A percentile compares a stretch with the other conserved stretches of the same genome.
Conservation (phyloP, 495 filamentous ascomycete genomes). For the Pyronema omphalodes region DNA sequence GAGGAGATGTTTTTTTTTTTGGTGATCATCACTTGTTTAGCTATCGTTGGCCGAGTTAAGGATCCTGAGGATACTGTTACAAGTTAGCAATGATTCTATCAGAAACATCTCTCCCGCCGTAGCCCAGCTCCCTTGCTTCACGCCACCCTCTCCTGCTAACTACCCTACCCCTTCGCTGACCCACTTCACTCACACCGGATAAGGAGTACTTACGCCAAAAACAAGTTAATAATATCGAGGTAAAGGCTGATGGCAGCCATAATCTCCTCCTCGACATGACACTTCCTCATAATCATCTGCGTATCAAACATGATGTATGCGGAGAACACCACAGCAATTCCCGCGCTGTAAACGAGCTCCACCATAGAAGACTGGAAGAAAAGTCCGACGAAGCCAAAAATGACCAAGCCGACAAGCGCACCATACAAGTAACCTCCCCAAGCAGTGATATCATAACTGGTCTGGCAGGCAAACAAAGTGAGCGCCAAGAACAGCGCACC, state of each 20-base stretch:
- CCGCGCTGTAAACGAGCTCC: conserved; percentile 67
- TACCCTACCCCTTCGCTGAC: neutral
- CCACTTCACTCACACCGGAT: neutral
- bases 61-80: conserved; percentile 19
- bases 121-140: neutral
- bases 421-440: conserved; percentile 96
- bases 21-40: conserved; percentile 5
- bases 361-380: conserved; percentile 68
- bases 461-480: conserved; percentile 90
- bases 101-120: too few relatives aligned
- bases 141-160: neutral
- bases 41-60: conserved; percentile 18
- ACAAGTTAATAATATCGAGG: conserved; percentile 90
- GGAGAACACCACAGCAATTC: conserved; percentile 72
- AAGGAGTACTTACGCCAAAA: conserved; percentile 39
- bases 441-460: conserved; percentile 90
- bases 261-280: conserved; percentile 98
- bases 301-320: conserved; percentile 93
- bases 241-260: conserved; percentile 90
- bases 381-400: conserved; percentile 76
- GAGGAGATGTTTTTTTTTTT: too few relatives aligned
- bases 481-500: conserved; percentile 84
- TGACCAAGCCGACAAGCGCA: conserved; percentile 66
- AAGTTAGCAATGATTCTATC: too few relatives aligned
- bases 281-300: conserved; percentile 81